Conservation (phyloP, 1,284 basidiomycete species). For the Cutaneotrichosporon arboriforme region DNA sequence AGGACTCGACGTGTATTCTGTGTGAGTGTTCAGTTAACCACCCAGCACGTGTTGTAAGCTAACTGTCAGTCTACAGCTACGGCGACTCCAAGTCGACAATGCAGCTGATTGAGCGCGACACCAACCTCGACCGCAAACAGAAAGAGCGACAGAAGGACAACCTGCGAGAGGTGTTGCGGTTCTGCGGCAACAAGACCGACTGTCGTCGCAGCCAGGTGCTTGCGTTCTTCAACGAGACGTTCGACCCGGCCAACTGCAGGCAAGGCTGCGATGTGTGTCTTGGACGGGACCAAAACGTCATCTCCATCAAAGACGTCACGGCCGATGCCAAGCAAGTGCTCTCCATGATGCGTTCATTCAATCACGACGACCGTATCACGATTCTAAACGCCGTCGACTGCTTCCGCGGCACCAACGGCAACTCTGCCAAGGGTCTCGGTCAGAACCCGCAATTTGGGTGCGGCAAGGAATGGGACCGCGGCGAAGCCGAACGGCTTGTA, state of each 20-base stretch:
- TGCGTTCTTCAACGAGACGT: constrained; percentile 48
- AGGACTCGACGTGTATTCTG: constrained; percentile 59
- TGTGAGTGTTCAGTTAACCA: constrained; percentile 37
- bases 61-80: constrained; percentile 55
- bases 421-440: constrained; percentile 29
- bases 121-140: constrained; percentile 52
- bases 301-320: constrained; percentile 38
- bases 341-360: constrained; percentile 33
- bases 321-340: constrained; percentile 32
- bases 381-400: constrained; percentile 39
- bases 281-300: constrained; percentile 26
- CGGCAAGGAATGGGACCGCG: constrained; percentile 36
- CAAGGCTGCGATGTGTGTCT: constrained; percentile 47
- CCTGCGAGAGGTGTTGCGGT: constrained; percentile 61
- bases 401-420: constrained; percentile 37
- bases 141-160: constrained; percentile 58
- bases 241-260: constrained; percentile 42
- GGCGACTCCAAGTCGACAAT: constrained; percentile 53
- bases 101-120: constrained; percentile 56
- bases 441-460: constrained; percentile 37
- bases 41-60: too few relatives aligned
- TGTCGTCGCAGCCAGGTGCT: constrained; percentile 84
- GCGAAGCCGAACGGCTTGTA: constrained; percentile 42
- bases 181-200: constrained; percentile 73
- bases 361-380: constrained; percentile 31